These are phyloP conservation scores for Boletus rufocinnamomeus DNA, from an alignment of 768 basidiomycete genomes.

Conservation along the genomic window DNA sequence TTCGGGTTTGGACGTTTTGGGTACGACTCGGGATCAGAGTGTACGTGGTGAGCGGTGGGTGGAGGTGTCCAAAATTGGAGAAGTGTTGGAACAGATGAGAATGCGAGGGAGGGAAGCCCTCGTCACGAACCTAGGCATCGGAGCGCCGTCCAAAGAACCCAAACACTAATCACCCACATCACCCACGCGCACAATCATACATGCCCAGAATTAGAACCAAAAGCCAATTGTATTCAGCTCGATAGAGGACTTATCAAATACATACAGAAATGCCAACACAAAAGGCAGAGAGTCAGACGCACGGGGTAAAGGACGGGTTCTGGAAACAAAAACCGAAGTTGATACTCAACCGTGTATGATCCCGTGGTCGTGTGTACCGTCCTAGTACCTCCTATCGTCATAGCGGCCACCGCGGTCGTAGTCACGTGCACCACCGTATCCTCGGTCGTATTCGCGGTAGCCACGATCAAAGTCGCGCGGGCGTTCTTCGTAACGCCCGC, in stretches of 20 bases:
- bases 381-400: conserved; percentile 47
- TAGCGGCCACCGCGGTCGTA: conserved; percentile 44
- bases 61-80: conserved; percentile 69
- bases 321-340: not conserved
- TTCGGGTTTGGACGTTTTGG: not conserved
- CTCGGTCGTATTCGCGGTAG: conserved; percentile 42
- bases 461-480: conserved; percentile 39
- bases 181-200: not conserved
- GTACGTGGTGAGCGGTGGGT: conserved; percentile 40
- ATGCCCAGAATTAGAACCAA: not conserved
- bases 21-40: not conserved
- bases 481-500: conserved; percentile 43
- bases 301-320: conserved; percentile 1
- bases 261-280: conserved; percentile 20
- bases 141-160: conserved; percentile 34
- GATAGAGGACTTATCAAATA: conserved; percentile 24
- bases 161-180: not conserved
- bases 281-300: not conserved
- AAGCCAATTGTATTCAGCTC: conserved; percentile 25
- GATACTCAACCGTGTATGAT: conserved; percentile 5
- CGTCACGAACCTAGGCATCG: conserved; percentile 68
- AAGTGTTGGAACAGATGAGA: conserved; percentile 69
- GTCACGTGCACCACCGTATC: conserved; percentile 36
- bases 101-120: conserved; percentile 53
- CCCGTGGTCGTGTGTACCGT: not conserved